phyloP scores from a whole-genome alignment of 225 moss, liverwort and hornwort species.

The Takakia lepidozioides region DNA sequence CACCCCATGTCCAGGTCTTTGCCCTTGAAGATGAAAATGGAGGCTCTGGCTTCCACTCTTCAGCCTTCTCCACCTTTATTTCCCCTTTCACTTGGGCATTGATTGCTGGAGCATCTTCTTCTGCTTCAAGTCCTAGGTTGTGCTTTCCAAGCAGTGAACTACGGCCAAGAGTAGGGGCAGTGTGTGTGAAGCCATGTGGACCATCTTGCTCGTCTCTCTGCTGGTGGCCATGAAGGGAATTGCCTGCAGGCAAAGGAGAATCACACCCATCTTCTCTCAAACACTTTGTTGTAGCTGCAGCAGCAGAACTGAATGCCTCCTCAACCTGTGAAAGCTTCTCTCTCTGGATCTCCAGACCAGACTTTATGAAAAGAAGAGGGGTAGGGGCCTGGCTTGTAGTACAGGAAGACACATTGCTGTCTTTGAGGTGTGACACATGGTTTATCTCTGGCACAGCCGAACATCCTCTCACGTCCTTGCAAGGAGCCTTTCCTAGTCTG shows the following conservation, averaged over 20 bases:
- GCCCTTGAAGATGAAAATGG: constrained; percentile 19
- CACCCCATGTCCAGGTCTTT: constrained; percentile 49
- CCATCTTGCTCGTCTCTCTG: not conserved
- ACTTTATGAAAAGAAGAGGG: no score
- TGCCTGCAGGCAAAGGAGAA: constrained; percentile 16
- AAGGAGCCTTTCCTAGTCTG: no score
- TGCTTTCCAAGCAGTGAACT: constrained; percentile 6
- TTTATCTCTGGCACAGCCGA: no score
- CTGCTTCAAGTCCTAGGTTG: constrained; percentile 12
- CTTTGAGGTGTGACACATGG: no score
- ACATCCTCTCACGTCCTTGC: no score
- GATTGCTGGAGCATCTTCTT: constrained; percentile 13
- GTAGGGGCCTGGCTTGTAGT: no score
- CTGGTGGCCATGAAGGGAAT: constrained; percentile 6
- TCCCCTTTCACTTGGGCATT: constrained; percentile 16
- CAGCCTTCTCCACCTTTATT: constrained; percentile 20
- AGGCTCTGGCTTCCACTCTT: constrained; percentile 26
- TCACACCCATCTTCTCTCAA: constrained; percentile 14
- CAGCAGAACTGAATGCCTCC: constrained; percentile 10
- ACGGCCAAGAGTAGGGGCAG: not conserved
- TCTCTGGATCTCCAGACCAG: no score
- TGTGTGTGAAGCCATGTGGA: no score
- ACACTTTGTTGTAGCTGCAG: not conserved
- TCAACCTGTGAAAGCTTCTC: no score
- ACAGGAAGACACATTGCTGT: no score